These are phyloP conservation scores for Ustilago shanxiensis DNA, from an alignment of 1,284 basidiomycete genomes.

Conservation along the genomic window DNA sequence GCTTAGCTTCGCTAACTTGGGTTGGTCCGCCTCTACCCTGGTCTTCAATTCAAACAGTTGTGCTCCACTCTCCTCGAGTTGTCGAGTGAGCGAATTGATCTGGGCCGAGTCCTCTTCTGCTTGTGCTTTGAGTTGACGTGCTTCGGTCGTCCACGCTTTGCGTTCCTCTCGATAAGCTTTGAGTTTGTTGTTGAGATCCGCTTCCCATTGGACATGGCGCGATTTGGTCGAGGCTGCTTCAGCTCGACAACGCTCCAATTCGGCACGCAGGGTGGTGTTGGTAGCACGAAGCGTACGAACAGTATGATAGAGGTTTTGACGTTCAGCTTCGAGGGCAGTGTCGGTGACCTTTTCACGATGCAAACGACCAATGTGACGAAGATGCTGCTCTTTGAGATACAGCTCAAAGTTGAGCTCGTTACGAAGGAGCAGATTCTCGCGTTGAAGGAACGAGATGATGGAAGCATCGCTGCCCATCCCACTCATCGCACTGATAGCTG, in stretches of 20 bases:
- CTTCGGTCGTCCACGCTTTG: slow-evolving; percentile 59
- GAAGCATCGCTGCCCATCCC: slow-evolving; percentile 18
- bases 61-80: slow-evolving; percentile 54
- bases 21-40: slow-evolving; percentile 42
- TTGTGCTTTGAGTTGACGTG: slow-evolving; percentile 52
- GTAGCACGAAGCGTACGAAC: slow-evolving; percentile 55
- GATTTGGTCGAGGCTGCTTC: slow-evolving; percentile 56
- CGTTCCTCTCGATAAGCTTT: slow-evolving; percentile 65
- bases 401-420: slow-evolving; percentile 69
- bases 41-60: slow-evolving; percentile 61
- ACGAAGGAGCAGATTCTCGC: slow-evolving; percentile 62
- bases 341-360: slow-evolving; percentile 67
- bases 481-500: background rate
- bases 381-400: slow-evolving; percentile 69
- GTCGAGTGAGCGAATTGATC: slow-evolving; percentile 33
- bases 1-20: slow-evolving; percentile 51
- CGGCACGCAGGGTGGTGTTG: slow-evolving; percentile 33
- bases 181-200: slow-evolving; percentile 65
- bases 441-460: slow-evolving; percentile 47
- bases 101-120: slow-evolving; percentile 48
- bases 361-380: slow-evolving; percentile 68
- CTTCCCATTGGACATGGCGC: slow-evolving; percentile 64
- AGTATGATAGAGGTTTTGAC: slow-evolving; percentile 66
- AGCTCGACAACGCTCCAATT: slow-evolving; percentile 53
- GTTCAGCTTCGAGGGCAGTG: slow-evolving; percentile 66